A percentile compares a stretch with the other conserved stretches of the same genome.
phyloP scores from a whole-genome alignment of 139 green algal species.

The Volvox africanus region DNA sequence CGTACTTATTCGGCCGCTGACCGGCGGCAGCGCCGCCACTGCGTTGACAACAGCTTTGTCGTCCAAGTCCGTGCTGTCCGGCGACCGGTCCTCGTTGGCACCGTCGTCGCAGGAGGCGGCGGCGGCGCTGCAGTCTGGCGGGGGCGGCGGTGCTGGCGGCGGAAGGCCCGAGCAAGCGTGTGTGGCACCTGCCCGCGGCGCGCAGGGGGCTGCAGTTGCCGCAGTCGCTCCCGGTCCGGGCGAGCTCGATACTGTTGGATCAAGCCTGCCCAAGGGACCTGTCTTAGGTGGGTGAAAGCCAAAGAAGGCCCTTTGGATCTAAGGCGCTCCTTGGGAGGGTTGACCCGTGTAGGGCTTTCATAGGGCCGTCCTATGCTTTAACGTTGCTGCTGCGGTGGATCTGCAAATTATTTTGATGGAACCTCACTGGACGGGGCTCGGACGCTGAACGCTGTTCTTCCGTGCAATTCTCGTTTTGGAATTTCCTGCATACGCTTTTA shows the following conservation, averaged over 20 bases:
- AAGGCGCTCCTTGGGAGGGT: too few species aligned
- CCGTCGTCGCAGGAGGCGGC: not conserved
- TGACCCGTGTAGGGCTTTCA: too few species aligned
- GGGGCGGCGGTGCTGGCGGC: not conserved
- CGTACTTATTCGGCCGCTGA: not conserved
- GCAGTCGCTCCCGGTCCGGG: not conserved
- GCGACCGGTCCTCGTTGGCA: not conserved
- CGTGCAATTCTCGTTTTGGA: too few species aligned
- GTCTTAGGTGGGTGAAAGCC: not conserved
- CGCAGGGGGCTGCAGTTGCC: not conserved
- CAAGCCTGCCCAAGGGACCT: not conserved
- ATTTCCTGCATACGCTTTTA: too few species aligned
- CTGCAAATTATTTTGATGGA: too few species aligned
- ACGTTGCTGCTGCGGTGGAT: too few species aligned
- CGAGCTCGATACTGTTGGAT: conserved; percentile 18
- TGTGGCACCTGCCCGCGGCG: not conserved
- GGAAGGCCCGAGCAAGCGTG: not conserved
- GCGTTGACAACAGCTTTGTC: not conserved
- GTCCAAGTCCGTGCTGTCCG: not conserved
- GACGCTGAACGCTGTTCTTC: too few species aligned
- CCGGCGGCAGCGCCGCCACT: not conserved
- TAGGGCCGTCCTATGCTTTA: too few species aligned
- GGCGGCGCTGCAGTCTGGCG: not conserved
- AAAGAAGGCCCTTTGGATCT: too few species aligned
- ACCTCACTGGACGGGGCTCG: too few species aligned